These are phyloP conservation scores for Posidonia australis DNA, from an alignment of 106 monocot species.

Conservation along the genomic window DNA sequence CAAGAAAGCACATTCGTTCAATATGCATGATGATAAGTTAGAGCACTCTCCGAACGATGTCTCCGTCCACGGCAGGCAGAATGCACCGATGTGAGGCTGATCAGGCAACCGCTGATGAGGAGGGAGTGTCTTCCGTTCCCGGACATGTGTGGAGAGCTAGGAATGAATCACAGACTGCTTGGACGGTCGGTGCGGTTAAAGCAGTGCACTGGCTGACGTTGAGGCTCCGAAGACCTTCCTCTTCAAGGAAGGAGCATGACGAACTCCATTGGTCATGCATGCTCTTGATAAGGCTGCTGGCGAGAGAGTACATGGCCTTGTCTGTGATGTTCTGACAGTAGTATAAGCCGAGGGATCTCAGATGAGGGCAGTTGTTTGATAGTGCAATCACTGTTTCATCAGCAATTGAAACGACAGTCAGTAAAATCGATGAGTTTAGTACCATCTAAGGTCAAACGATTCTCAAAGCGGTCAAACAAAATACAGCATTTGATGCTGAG, in stretches of 20 bases:
- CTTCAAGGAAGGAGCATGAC: not conserved
- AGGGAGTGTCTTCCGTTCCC: slow-evolving; percentile 70
- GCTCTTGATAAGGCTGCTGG: slow-evolving; percentile 23
- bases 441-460: too few species aligned
- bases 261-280: not conserved
- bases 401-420: too few species aligned
- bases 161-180: slow-evolving; percentile 84
- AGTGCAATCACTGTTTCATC: slow-evolving; percentile 93
- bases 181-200: slow-evolving; percentile 78
- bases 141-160: slow-evolving; percentile 83
- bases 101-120: slow-evolving; percentile 85
- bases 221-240: slow-evolving; percentile 57
- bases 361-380: slow-evolving; percentile 52
- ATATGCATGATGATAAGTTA: too few species aligned
- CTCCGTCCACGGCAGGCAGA: too few species aligned
- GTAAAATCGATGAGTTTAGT: too few species aligned
- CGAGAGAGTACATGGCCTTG: slow-evolving; percentile 85
- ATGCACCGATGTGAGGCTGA: slow-evolving; percentile 82
- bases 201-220: slow-evolving; percentile 98
- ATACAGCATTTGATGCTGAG: too few species aligned
- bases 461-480: too few species aligned
- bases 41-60: too few species aligned
- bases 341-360: slow-evolving; percentile 67
- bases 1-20: too few species aligned
- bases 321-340: slow-evolving; percentile 99